These are phyloP conservation scores for Rehmannia glutinosa DNA, from an alignment of 257 asterid genomes.

Conservation along the genomic window DNA sequence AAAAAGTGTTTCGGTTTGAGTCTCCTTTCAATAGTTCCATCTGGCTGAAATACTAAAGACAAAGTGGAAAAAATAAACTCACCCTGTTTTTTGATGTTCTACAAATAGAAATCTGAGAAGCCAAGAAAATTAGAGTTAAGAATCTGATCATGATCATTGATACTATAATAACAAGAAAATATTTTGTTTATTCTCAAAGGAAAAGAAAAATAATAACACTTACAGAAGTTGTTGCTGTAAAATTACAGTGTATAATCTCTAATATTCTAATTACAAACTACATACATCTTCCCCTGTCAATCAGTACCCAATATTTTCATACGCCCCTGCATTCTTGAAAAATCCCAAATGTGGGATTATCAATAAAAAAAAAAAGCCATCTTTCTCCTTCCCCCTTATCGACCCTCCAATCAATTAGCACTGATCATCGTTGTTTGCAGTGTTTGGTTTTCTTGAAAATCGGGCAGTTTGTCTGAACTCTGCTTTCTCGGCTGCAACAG, in stretches of 20 bases:
- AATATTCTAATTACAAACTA: conserved; percentile 18
- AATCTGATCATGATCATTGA: background rate
- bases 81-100: background rate
- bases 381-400: background rate
- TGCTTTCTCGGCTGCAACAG: too few species aligned
- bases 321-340: conserved; percentile 11
- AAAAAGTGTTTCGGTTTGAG: too few species aligned
- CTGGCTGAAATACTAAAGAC: too few species aligned
- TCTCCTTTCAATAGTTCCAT: too few species aligned
- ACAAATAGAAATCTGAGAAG: background rate
- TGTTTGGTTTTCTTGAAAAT: too few species aligned
- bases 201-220: background rate
- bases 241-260: conserved; percentile 18
- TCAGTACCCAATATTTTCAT: conserved; percentile 1
- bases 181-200: conserved; percentile 20
- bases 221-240: conserved; percentile 13
- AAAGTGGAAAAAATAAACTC: too few species aligned
- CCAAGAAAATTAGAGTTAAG: background rate
- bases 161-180: background rate
- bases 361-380: background rate
- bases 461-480: too few species aligned
- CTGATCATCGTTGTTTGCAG: too few species aligned
- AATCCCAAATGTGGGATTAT: conserved; percentile 21
- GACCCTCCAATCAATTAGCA: conserved; percentile 10
- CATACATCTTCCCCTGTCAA: background rate